Base-by-base conservation (phyloP, 805 yeast genomes). In the Cyberlindnera maritima region DNA sequence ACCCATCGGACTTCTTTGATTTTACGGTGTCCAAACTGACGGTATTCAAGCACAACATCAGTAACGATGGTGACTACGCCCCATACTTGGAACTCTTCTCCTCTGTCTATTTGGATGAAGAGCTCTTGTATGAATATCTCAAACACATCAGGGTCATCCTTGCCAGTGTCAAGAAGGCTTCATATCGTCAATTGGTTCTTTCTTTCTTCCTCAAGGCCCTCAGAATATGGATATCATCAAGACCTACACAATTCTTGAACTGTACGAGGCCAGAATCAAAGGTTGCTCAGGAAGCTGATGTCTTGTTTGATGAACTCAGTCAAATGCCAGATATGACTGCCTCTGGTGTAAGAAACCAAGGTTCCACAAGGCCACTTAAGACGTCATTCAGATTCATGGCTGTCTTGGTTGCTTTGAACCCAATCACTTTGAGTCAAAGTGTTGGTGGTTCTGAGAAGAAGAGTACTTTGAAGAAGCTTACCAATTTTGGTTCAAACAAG, bases 221-320 rank as follows among this genome's bases (percentile, higher is more conserved):
- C 8, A 64, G 67, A 48, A 62, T 67, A 35, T 81, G 86, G 85
- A 66, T 76, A 2, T 57, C 72, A 45, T 67, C 79, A 12, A 67
- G 79, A 51, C 76, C 83, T 0, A 44, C 54, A 5, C 81, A 79
- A 42, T 79, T 67, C 48, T 43, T 70, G 15, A 60, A 58, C 21
- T 53, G 55, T 20, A 41, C 60, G 4, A 55, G 52, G 38, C 45
- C 48, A 2, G 61, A 53, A 3, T 50, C 62, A 2, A 49, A 49
- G 31, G 53, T 62, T 5, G 34, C 54, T 3, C 40, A 55, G 23
- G 64, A 62, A 40, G 65, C 66, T 6, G 73, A 68, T 19, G 32
- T 54, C 0, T 46, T 72, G n/a, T 71, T 71, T 52, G 77, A 72
- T 31, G 55, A 59, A n/a, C 39, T 67, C 6, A 50, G 57, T 39